These are phyloP conservation scores for Colletotrichum orchidophilum DNA, from an alignment of 2,329 filamentous ascomycete species.

Conservation along the genomic window DNA sequence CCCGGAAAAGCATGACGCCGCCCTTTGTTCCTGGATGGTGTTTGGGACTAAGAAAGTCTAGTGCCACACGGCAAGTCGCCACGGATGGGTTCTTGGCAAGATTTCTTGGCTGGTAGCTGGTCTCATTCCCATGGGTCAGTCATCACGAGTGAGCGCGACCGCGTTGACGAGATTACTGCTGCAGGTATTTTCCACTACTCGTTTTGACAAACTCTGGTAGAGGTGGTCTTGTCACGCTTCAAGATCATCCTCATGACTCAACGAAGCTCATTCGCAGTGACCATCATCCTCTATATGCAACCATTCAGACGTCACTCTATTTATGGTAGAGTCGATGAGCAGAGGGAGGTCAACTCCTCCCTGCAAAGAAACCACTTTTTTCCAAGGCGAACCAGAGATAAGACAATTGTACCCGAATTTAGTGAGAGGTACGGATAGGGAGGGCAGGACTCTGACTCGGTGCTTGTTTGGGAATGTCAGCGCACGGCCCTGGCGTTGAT, in stretches of 20 bases:
- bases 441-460: constrained; percentile 19
- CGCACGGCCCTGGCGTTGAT: constrained; percentile 25
- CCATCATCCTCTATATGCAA: constrained; percentile 8
- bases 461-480: constrained; percentile 10
- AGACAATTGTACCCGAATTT: background rate
- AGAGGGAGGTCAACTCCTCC: constrained; percentile 4
- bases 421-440: background rate
- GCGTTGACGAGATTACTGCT: background rate
- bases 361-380: background rate
- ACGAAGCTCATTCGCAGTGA: background rate
- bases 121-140: background rate
- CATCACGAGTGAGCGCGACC: background rate
- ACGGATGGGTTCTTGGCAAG: background rate
- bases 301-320: background rate
- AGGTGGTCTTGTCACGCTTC: background rate
- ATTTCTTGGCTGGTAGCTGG: background rate
- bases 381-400: background rate
- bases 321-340: background rate
- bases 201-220: background rate
- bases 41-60: constrained; percentile 20
- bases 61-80: background rate
- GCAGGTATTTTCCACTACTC: background rate
- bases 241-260: constrained; percentile 3
- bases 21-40: constrained; percentile 19
- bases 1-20: background rate